Evolutionary conservation across 306 rosid species (phyloP).

Genomic region (Trichosanthes cucumerina): DNA sequence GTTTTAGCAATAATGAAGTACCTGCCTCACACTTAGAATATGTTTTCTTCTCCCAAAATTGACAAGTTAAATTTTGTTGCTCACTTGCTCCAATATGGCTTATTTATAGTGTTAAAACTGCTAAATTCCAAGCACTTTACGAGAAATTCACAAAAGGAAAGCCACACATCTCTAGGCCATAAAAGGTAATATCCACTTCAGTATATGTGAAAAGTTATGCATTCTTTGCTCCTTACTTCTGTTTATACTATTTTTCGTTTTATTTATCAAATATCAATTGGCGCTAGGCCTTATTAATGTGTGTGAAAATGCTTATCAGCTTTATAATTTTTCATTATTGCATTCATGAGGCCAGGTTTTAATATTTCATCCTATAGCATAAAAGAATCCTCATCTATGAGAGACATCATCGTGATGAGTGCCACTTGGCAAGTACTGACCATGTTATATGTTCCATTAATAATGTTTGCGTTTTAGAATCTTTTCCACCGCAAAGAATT

Average conservation of each 20-base stretch:
- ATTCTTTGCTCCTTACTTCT: background rate
- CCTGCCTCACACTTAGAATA: background rate
- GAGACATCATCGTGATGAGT: background rate
- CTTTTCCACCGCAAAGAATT: background rate
- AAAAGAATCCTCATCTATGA: background rate
- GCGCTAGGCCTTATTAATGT: background rate
- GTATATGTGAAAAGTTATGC: background rate
- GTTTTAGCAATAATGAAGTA: background rate
- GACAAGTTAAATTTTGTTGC: background rate
- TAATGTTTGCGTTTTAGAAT: background rate
- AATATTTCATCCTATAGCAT: background rate
- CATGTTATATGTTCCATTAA: background rate
- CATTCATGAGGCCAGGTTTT: background rate
- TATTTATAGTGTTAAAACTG: constrained; percentile 59
- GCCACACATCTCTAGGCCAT: constrained; percentile 57
- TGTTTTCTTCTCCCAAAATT: background rate
- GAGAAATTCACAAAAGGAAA: constrained; percentile 71
- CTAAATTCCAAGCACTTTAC: constrained; percentile 64
- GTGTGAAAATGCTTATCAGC: background rate
- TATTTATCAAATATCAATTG: background rate
- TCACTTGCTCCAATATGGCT: constrained; percentile 7
- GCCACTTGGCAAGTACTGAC: background rate
- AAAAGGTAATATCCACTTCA: constrained; percentile 41
- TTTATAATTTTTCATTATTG: background rate
- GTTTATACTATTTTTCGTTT: background rate